A percentile compares a stretch with the other conserved stretches of the same genome.
phyloP scores from a whole-genome alignment of 73 alveolate genomes.

The Paramecium tetraurelia region DNA sequence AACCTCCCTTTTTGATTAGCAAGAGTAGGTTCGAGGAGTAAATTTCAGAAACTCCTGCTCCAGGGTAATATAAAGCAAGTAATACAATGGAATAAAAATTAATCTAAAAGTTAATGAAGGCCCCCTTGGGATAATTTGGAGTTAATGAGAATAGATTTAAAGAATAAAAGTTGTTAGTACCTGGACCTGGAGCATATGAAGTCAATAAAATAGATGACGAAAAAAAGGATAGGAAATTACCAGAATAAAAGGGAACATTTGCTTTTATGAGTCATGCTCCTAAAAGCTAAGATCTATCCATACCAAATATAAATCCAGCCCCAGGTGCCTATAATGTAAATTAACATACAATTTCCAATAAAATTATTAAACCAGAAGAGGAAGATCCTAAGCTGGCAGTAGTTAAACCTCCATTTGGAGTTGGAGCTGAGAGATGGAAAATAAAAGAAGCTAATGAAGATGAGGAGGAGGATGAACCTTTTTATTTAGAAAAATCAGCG shows the following conservation, averaged over 20 bases:
- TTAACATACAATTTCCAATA: not conserved
- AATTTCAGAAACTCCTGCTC: not conserved
- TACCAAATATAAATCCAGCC: not conserved
- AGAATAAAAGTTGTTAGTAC: not conserved
- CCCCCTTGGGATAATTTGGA: constrained; percentile 45
- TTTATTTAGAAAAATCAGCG: not conserved
- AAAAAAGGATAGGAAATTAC: not conserved
- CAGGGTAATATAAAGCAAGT: not conserved
- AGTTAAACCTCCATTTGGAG: constrained; percentile 32
- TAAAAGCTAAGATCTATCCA: not conserved
- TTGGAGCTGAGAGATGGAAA: constrained; percentile 22
- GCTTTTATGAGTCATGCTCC: not conserved
- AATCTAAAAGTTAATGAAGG: not conserved
- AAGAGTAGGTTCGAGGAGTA: not conserved
- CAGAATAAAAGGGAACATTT: not conserved
- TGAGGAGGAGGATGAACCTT: constrained; percentile 42
- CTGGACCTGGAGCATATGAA: constrained; percentile 55
- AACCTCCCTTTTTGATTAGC: not conserved
- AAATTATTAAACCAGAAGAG: constrained; percentile 41
- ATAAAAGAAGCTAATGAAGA: not conserved
- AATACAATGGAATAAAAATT: not conserved
- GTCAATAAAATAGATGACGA: not conserved
- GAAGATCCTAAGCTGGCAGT: constrained; percentile 55
- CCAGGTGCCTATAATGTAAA: constrained; percentile 50
- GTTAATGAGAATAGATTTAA: constrained; percentile 17